Evolutionary conservation across 208 protist genomes (phyloP).

Genomic region (Trypanosoma platydactyli): DNA sequence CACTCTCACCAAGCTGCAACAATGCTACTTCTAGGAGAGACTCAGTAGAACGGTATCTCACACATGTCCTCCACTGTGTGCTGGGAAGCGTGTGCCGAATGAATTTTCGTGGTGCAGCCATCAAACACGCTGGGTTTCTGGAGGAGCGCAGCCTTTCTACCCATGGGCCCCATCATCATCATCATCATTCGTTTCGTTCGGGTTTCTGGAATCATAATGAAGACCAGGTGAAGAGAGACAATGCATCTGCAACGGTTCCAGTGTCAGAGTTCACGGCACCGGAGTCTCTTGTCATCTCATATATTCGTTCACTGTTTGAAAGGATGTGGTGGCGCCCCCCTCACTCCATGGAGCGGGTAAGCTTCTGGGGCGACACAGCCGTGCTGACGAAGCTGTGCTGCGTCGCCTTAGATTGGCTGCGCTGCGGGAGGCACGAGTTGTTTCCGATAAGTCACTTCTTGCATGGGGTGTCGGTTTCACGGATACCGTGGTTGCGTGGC

Average conservation of each 20-base stretch:
- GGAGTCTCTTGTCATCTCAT: conserved; percentile 44
- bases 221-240: too few species aligned
- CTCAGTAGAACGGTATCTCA: conserved; percentile 20
- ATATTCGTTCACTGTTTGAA: conserved; percentile 42
- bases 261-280: conserved; percentile 35
- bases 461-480: conserved; percentile 45
- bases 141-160: conserved; percentile 31
- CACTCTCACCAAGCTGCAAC: background rate
- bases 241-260: conserved; percentile 1
- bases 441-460: conserved; percentile 59
- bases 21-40: background rate
- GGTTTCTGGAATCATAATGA: too few species aligned
- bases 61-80: conserved; percentile 37
- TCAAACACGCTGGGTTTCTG: conserved; percentile 50
- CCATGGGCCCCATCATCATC: background rate
- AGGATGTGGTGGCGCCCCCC: conserved; percentile 31
- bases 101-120: conserved; percentile 56
- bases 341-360: background rate
- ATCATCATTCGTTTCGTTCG: too few species aligned
- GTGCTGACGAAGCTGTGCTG: conserved; percentile 38
- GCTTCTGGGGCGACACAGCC: conserved; percentile 44
- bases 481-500: conserved; percentile 62
- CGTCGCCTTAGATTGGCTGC: conserved; percentile 47
- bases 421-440: conserved; percentile 35
- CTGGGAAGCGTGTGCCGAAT: conserved; percentile 42